A percentile compares a stretch with the other conserved stretches of the same genome.
These are phyloP conservation scores for Magnolia kwangsiensis DNA, from an alignment of 164 flowering plant genomes.

Conservation along the genomic window DNA sequence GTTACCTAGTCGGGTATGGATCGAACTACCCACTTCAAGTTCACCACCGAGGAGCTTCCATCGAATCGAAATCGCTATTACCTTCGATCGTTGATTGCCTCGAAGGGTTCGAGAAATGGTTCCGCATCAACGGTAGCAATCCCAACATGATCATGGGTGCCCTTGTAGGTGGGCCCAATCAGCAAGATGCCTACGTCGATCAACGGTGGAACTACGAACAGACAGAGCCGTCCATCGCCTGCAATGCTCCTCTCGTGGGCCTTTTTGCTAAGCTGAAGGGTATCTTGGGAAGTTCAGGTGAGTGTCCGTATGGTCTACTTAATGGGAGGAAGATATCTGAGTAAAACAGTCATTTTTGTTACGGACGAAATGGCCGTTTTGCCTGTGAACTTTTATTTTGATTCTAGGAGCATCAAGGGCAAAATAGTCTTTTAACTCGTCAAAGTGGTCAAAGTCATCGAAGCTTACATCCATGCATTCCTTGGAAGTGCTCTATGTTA, in stretches of 20 bases:
- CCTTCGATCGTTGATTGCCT: constrained; percentile 46
- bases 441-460: neutral
- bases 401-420: too few relatives aligned
- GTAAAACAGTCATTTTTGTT: too few relatives aligned
- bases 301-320: neutral
- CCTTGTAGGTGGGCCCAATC: constrained; percentile 85
- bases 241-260: constrained; percentile 71
- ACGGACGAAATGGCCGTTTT: too few relatives aligned
- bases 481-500: too few relatives aligned
- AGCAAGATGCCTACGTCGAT: constrained; percentile 54
- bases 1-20: constrained; percentile 84
- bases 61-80: constrained; percentile 35
- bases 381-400: too few relatives aligned
- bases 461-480: neutral
- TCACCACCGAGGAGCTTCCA: constrained; percentile 87
- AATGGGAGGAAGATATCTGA: too few relatives aligned
- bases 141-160: constrained; percentile 74
- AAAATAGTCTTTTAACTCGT: neutral
- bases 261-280: constrained; percentile 67
- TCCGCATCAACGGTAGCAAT: constrained; percentile 39
- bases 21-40: constrained; percentile 51
- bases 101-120: constrained; percentile 81
- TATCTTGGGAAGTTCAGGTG: constrained; percentile 20
- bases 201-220: constrained; percentile 61
- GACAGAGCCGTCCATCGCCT: constrained; percentile 69